phyloP scores from a whole-genome alignment of 2,329 filamentous ascomycete genomes.

The Colletotrichum horii region DNA sequence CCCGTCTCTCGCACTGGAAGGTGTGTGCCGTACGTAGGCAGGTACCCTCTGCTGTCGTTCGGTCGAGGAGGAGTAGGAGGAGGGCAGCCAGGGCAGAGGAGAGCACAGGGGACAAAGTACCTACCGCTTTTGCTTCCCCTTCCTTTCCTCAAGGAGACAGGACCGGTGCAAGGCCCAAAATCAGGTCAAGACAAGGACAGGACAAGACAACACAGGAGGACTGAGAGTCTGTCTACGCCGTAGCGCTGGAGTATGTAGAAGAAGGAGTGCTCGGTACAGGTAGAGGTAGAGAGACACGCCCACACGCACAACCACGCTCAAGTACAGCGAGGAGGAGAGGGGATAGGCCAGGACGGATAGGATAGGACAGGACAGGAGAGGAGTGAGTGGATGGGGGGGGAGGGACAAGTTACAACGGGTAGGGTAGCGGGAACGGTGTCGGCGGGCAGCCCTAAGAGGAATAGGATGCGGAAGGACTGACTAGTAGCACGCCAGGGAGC shows the following conservation, averaged over 20 bases:
- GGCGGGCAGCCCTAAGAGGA: slow-evolving; percentile 16
- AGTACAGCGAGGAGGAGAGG: not conserved
- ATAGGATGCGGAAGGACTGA: slow-evolving; percentile 14
- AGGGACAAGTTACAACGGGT: not conserved
- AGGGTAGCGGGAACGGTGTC: slow-evolving; percentile 1
- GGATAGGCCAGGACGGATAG: not conserved
- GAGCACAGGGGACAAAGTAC: not conserved
- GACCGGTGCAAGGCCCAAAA: not conserved
- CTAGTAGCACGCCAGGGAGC: slow-evolving; percentile 4
- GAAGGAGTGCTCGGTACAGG: not conserved
- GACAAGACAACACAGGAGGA: not conserved
- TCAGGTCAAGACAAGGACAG: not conserved
- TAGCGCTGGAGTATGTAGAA: not conserved
- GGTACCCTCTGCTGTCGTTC: not conserved
- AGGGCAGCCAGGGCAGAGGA: not conserved
- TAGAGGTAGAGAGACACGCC: not conserved
- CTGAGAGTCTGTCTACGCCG: not conserved
- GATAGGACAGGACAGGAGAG: not conserved
- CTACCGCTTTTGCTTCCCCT: not conserved
- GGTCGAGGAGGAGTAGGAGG: not conserved
- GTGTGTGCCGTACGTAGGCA: not conserved
- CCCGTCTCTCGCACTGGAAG: not conserved
- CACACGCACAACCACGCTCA: not conserved
- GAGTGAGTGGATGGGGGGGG: not conserved
- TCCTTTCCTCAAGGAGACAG: not conserved